Evolutionary conservation across 2,329 filamentous ascomycete species (phyloP).

Genomic region (Cryphonectria parasitica): DNA sequence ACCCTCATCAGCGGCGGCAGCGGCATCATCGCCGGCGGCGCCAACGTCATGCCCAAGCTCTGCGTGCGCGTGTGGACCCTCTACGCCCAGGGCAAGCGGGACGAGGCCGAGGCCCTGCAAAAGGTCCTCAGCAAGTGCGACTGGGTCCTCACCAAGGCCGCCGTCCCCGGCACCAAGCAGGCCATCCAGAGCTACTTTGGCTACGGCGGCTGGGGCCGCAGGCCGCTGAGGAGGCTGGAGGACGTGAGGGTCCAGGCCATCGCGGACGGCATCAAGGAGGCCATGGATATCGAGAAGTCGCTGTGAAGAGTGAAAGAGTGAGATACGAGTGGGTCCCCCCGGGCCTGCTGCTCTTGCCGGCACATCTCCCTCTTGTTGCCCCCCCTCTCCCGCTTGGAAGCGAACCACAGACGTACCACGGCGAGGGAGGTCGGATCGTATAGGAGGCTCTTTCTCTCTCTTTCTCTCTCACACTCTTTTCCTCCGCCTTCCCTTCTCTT

Average conservation of each 20-base stretch:
- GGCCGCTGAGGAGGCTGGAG: slow-evolving; percentile 70
- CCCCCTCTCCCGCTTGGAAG: neutral
- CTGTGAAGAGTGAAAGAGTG: slow-evolving; percentile 41
- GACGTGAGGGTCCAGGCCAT: slow-evolving; percentile 58
- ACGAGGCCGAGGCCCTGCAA: slow-evolving; percentile 76
- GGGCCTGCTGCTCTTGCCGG: too few relatives aligned
- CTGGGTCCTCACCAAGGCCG: slow-evolving; percentile 81
- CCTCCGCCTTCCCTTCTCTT: too few relatives aligned
- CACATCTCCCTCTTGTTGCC: too few relatives aligned
- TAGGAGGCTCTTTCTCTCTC: neutral
- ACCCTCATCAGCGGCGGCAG: slow-evolving; percentile 78
- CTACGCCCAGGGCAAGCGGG: slow-evolving; percentile 71
- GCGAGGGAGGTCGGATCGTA: neutral
- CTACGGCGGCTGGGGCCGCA: slow-evolving; percentile 77
- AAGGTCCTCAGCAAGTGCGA: slow-evolving; percentile 78
- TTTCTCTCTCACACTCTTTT: too few relatives aligned
- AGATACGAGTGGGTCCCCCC: too few relatives aligned
- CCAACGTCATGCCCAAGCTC: slow-evolving; percentile 83
- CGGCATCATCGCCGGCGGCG: slow-evolving; percentile 84
- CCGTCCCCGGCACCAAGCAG: slow-evolving; percentile 84
- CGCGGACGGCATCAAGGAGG: slow-evolving; percentile 61
- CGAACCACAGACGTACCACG: neutral
- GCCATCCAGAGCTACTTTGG: slow-evolving; percentile 81
- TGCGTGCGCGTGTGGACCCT: slow-evolving; percentile 80
- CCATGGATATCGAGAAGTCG: slow-evolving; percentile 67